Percentiles rank a stretch among this genome's conserved stretches.
Evolutionary conservation across 2,329 filamentous ascomycete species (phyloP).

Genomic region (Diaporthe sp.): DNA sequence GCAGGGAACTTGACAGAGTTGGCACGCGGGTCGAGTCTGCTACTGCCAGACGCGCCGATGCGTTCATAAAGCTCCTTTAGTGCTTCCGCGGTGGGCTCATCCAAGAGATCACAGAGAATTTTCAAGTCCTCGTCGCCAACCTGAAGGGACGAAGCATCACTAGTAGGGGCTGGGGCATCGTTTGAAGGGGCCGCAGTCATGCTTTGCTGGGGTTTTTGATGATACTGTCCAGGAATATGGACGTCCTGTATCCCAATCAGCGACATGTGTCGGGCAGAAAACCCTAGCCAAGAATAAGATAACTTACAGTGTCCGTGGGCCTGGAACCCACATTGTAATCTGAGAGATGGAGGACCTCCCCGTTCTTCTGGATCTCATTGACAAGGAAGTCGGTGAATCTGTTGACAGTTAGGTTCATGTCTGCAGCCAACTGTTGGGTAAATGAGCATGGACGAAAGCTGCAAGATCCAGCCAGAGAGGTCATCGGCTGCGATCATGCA

Average conservation of each 20-base stretch:
- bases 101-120: slow-evolving; percentile 55
- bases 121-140: slow-evolving; percentile 49
- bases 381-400: slow-evolving; percentile 94
- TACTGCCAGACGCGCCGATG: slow-evolving; percentile 45
- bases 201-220: slow-evolving; percentile 38
- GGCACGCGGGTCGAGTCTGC: slow-evolving; percentile 45
- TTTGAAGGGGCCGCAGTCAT: slow-evolving; percentile 43
- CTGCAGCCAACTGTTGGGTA: not conserved
- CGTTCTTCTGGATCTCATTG: slow-evolving; percentile 85
- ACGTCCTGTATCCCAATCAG: slow-evolving; percentile 22
- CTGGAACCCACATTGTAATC: slow-evolving; percentile 42
- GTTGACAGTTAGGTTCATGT: slow-evolving; percentile 30
- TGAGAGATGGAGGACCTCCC: slow-evolving; percentile 79
- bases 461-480: not conserved
- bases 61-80: slow-evolving; percentile 57
- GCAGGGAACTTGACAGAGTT: slow-evolving; percentile 54
- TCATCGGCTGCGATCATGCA: not conserved
- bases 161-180: slow-evolving; percentile 39
- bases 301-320: slow-evolving; percentile 27
- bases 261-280: not conserved
- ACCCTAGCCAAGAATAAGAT: slow-evolving; percentile 26
- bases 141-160: slow-evolving; percentile 35
- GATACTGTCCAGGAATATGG: slow-evolving; percentile 27
- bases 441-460: slow-evolving; percentile 1
- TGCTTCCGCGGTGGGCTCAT: slow-evolving; percentile 54